Conservation (phyloP, 2,329 filamentous ascomycete genomes). For the Chlorencoelia australis region DNA sequence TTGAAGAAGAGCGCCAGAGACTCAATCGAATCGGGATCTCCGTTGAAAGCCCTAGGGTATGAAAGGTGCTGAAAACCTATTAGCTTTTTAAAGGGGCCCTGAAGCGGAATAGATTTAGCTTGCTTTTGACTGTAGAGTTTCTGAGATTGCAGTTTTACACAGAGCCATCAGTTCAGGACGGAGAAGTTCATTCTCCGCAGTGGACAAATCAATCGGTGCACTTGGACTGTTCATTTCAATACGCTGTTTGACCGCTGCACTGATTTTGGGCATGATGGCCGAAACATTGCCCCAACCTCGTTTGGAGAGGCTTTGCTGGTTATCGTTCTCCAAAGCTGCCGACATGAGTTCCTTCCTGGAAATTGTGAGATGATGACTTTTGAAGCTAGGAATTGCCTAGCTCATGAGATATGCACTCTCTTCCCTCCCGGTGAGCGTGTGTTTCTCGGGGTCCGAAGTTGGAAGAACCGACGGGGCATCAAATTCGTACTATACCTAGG, state of each 20-base stretch:
- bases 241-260: not conserved
- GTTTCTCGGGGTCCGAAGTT: too few relatives aligned
- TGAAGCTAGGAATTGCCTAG: too few relatives aligned
- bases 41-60: constrained; percentile 8
- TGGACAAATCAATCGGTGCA: constrained; percentile 11
- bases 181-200: constrained; percentile 16
- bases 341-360: too few relatives aligned
- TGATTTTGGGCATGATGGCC: constrained; percentile 8
- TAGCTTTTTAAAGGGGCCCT: too few relatives aligned
- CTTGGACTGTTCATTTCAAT: not conserved
- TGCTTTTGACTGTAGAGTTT: constrained; percentile 3
- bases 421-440: too few relatives aligned
- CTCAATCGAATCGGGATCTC: constrained; percentile 4
- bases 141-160: constrained; percentile 6
- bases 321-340: too few relatives aligned
- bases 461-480: too few relatives aligned
- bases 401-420: too few relatives aligned
- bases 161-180: constrained; percentile 12
- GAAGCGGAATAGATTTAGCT: not conserved
- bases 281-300: constrained; percentile 4
- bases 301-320: constrained; percentile 1
- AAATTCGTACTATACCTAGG: too few relatives aligned
- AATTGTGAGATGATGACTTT: too few relatives aligned
- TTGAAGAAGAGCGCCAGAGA: constrained; percentile 13
- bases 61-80: constrained; percentile 6